Base-by-base conservation (phyloP, 177 flowering plant genomes). In the Telopea speciosissima region DNA sequence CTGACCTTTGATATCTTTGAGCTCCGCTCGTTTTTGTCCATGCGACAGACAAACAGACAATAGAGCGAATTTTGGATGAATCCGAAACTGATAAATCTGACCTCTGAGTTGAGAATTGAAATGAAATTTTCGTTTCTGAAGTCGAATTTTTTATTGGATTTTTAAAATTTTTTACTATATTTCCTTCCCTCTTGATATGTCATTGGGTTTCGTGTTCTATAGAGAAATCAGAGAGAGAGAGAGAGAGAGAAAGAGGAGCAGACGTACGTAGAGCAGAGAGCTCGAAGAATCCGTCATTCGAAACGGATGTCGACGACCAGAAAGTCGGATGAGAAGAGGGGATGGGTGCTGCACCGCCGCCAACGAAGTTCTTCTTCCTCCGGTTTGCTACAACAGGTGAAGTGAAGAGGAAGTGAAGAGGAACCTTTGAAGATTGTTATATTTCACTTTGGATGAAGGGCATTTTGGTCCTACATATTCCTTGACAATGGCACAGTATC, bases 221-320 rank as follows among this genome's bases (percentile, higher is more conserved):
- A 54, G 22, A 21, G 59, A 16, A n/a, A 21, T 2, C 2, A 54
- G n/a, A 21, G 23, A 58, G 23, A 58, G n/a, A n/a, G n/a, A n/a
- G n/a, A n/a, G n/a, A n/a, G n/a, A n/a, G 61, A 58, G 24, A 49
- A 12, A 16, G 61, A n/a, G 24, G 61, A 17, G 22, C 8, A 58
- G 61, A 58, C 22, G 19, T 58, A 5, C 16, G 26, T 8, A 40
- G 54, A 42, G 24, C 64, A 33, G 22, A 3, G 42, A 40, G 70
- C 72, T 74, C 80, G 79, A 62, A 71, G 78, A 79, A 74, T 77
- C 74, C 80, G 77, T 79, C 77, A 66, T 70, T 44, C 54, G 73
- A 49, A 72, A 68, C 74, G 74, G 74, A 73, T n/a, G n/a, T n/a
- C n/a, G n/a, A n/a, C n/a, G n/a, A n/a, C n/a, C n/a, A n/a, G n/a